Conservation (phyloP, 306 rosid species). For the Notholithocarpus densiflorus region DNA sequence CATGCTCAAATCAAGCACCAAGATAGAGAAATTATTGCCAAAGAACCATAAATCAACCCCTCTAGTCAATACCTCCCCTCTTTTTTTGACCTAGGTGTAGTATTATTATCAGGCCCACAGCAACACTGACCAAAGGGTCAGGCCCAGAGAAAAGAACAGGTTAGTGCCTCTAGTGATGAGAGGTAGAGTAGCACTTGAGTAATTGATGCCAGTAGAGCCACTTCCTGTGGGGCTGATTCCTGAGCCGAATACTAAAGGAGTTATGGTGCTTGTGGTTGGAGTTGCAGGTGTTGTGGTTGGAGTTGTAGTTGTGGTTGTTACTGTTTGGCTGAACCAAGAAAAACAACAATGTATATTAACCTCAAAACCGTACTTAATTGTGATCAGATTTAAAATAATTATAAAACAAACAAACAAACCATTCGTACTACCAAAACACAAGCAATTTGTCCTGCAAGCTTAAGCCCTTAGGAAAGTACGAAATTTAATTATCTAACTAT, state of each 20-base stretch:
- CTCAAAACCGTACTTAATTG: not conserved
- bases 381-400: not conserved
- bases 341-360: not conserved
- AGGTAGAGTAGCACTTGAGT: slow-evolving; percentile 23
- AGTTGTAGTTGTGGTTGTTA: slow-evolving; percentile 37
- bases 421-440: not conserved
- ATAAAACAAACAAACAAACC: not conserved
- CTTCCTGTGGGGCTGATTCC: slow-evolving; percentile 21
- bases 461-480: too few species aligned
- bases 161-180: slow-evolving; percentile 19
- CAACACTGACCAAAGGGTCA: slow-evolving; percentile 30
- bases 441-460: not conserved
- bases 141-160: slow-evolving; percentile 20
- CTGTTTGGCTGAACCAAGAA: slow-evolving; percentile 53
- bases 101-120: slow-evolving; percentile 29
- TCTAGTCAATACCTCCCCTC: too few species aligned
- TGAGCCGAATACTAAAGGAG: slow-evolving; percentile 19
- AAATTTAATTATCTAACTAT: too few species aligned
- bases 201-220: slow-evolving; percentile 14
- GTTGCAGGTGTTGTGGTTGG: slow-evolving; percentile 16
- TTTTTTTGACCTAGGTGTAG: not conserved
- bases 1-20: too few species aligned
- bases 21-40: not conserved
- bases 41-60: not conserved
- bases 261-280: not conserved